phyloP scores from a whole-genome alignment of 257 asterid genomes.

The Jaltomata sinuosa region DNA sequence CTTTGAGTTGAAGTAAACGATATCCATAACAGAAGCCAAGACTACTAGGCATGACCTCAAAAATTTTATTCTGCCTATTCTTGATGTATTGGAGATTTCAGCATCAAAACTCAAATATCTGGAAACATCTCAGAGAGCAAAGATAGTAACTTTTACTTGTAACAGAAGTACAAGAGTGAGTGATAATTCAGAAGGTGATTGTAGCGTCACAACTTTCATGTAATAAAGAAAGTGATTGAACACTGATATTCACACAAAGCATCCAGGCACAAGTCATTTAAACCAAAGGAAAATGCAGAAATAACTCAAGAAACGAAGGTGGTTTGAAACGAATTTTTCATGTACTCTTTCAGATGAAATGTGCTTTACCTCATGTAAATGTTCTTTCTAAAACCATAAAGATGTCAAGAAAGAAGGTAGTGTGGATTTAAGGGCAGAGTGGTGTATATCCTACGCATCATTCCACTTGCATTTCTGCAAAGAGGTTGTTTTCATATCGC shows the following conservation, averaged over 20 bases:
- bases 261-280: background rate
- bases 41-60: background rate
- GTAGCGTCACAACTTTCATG: background rate
- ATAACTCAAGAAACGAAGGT: background rate
- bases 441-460: background rate
- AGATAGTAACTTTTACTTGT: background rate
- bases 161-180: background rate
- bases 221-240: background rate
- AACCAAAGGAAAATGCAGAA: background rate
- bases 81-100: background rate
- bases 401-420: background rate
- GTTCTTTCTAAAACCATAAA: background rate
- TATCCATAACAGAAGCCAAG: background rate
- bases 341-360: background rate
- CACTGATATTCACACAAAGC: background rate
- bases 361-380: background rate
- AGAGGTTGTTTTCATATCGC: background rate
- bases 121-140: background rate
- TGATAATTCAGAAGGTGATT: background rate
- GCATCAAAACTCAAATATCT: constrained; percentile 46
- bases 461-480: background rate
- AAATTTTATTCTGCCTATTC: background rate
- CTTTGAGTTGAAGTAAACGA: background rate
- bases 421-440: background rate
- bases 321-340: background rate